phyloP scores from a whole-genome alignment of 2,329 filamentous ascomycete species.

The Colletotrichum sp. region DNA sequence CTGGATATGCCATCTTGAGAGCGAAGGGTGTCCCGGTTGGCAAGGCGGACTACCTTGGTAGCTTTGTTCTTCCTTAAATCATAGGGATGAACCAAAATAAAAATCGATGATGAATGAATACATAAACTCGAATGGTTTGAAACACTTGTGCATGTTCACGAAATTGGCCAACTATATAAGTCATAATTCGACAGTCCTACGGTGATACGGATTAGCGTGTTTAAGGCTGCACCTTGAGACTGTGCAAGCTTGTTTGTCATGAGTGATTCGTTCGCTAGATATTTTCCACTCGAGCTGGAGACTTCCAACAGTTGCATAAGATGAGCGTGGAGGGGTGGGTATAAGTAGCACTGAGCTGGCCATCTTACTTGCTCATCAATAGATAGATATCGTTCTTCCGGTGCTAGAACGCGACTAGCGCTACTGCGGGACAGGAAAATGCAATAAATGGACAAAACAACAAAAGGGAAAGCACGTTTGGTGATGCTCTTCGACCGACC shows the following conservation, averaged over 20 bases:
- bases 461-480: neutral
- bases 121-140: neutral
- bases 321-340: accelerated
- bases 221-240: neutral
- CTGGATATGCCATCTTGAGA: slow-evolving; percentile 61
- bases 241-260: neutral
- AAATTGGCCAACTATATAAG: accelerated
- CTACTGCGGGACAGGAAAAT: neutral
- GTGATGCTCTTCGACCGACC: neutral
- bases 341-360: accelerated
- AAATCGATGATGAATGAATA: neutral
- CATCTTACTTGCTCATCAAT: accelerated
- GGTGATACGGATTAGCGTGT: no score
- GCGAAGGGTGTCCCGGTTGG: slow-evolving; percentile 61
- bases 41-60: slow-evolving; percentile 58
- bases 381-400: accelerated
- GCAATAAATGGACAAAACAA: neutral
- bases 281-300: neutral
- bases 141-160: neutral
- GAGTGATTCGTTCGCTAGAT: accelerated
- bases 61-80: neutral
- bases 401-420: neutral
- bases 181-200: neutral
- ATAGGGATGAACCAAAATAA: accelerated
- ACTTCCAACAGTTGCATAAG: accelerated